Evolutionary conservation across 345 rosid species (phyloP), one percentile per base, ranked within the genome.

Genomic region (Boechera stricta): DNA sequence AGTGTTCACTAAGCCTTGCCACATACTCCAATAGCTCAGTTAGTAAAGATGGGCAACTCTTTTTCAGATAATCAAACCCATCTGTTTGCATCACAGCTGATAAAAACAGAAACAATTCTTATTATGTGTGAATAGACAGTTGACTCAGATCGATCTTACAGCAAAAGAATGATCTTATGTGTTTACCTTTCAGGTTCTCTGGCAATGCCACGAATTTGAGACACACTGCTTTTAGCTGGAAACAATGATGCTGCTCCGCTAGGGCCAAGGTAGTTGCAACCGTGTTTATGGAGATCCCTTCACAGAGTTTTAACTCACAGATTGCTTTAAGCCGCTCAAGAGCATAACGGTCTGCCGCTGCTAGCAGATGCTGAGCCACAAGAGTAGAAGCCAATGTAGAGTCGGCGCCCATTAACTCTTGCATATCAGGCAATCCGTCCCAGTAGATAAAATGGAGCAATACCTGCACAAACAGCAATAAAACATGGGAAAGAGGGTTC

Each of bases 171-270:
- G 48, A 21, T 39, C 12, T 32, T 16, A 13, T 11, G 32, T 49
- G 48, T 59, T 51, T 71, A 89, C 96, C 96, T 87, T 81, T 85
- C 51, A 91, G 84, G 69, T 89, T 89, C 76, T 83, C 87, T 10
- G 91, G 94, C 76, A 76, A 54, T 0, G 92, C 80, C 11, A 86
- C 68, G 18, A 89, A 91, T 79, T 88, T 88, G 73, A 91, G 93
- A 73, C 97, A 91, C 33, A 84, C 84, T 41, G 84, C 83, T 85
- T 93, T 91, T 64, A 93, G 71, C 79, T 83, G 86, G 73, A 70
- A 81, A 77, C 94, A 87, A 29, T 91, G 92, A 73, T 91, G 95
- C 78, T 86, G 98, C 71, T 91, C 94, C 3, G 98, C 97, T 84
- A 93, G 82, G 61, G 90, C 98, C 59, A 93, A 82, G 16, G 89